Percentiles rank a stretch among this genome's conserved stretches.
phyloP scores from a whole-genome alignment of 352 stramenopile genomes.

The Thraustochytrium sp. region DNA sequence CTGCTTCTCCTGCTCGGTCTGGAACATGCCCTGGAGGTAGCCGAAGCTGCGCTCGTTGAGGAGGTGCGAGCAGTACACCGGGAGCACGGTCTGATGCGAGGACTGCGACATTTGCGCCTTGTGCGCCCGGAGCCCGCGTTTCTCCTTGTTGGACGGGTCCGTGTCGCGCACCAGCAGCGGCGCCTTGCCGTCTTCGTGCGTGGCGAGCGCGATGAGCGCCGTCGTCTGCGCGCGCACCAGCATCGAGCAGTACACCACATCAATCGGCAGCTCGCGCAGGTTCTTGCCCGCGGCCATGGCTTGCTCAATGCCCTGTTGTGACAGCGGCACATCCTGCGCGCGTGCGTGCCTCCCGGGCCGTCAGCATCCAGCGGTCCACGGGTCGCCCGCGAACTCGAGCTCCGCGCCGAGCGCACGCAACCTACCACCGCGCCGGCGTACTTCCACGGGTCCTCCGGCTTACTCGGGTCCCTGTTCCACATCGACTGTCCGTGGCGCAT shows the following conservation, averaged over 20 bases:
- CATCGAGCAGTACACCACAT: constrained; percentile 41
- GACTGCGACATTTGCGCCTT: constrained; percentile 24
- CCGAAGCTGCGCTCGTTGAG: constrained; percentile 38
- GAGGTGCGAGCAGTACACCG: constrained; percentile 34
- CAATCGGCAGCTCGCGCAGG: background rate
- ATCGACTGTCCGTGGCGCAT: constrained; percentile 40
- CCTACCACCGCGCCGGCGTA: constrained; percentile 33
- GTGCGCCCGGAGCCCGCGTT: constrained; percentile 3
- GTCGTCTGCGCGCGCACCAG: constrained; percentile 27
- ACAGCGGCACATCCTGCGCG: constrained; percentile 18
- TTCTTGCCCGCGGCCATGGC: constrained; percentile 12
- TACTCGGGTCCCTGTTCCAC: constrained; percentile 34
- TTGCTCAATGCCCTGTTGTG: background rate
- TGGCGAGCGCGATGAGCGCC: constrained; percentile 30
- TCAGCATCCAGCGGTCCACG: too few species aligned
- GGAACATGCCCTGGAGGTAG: constrained; percentile 34
- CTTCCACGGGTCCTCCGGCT: constrained; percentile 34
- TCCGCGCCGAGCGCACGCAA: background rate
- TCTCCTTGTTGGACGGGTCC: background rate
- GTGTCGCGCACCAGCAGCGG: constrained; percentile 25
- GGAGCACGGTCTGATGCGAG: constrained; percentile 33
- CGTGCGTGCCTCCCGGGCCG: background rate
- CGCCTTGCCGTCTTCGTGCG: constrained; percentile 36
- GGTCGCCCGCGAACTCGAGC: too few species aligned
- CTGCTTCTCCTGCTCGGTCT: constrained; percentile 17